Base-by-base conservation (phyloP, 2,329 filamentous ascomycete species). In the Alternaria burnsii region DNA sequence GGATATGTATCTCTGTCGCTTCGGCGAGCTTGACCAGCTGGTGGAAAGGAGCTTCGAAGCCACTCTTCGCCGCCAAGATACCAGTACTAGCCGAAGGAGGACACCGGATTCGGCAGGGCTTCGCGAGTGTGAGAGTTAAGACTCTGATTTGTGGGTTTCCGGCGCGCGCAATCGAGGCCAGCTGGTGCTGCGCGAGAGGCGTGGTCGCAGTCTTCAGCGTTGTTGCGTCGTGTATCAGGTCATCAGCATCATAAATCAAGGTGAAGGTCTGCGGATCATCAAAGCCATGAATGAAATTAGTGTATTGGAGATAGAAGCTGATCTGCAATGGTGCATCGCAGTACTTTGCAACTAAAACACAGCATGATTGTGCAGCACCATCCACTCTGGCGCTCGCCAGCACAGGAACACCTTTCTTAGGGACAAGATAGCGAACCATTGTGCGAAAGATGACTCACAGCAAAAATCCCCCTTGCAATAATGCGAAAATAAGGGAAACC, bases 201-300 rank as follows among this genome's bases (percentile, higher is more conserved):
- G 32, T 55, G 40, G 55, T 22, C 7, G 46, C 20, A 32, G 59
- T 36, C 4, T 55, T 28, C 14, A 68, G 52, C 12, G 44, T 57
- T 10, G 42, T 58, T 36, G 52, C 48, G 44, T 56, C 63, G 46
- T 58, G 63, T 16, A 61, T 58, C 6, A 71, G 26, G 46, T 67
- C 59, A 46, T 66, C 55, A 50, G 67, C 67, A 58, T 67, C 53
- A 47, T 68, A 70, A n/a, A 61, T 55, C 14, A 71, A 51, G 22
- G 62, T 58, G 28, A 71, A 68, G 9, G 55, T 46, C 42, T 68
- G 65, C 44, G 42, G 43, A 32, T 43, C 30, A 8, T 61, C 46
- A 34, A 47, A 58, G 32, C 58, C 63, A 34, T 59, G n/a, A 28
- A 68, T 24, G 22, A 55, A 50, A 34, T 56, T 11, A 4, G 57